Evolutionary conservation across 208 protist genomes (phyloP).

Genomic region (Crithidia bombi): DNA sequence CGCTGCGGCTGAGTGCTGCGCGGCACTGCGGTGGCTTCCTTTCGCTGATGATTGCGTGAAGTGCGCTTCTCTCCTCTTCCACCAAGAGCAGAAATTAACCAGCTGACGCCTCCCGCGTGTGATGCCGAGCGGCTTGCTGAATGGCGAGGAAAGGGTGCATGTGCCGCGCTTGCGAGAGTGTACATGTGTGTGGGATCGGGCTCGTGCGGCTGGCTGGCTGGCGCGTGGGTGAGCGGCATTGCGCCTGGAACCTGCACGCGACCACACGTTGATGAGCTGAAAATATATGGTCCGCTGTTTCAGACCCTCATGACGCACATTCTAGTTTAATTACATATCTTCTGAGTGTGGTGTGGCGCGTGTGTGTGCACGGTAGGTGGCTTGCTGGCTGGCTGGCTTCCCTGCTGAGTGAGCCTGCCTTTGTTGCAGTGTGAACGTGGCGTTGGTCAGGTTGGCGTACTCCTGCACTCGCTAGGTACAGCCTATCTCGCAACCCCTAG

Average conservation of each 20-base stretch:
- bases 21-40: background rate
- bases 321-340: slow-evolving; percentile 56
- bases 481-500: slow-evolving; percentile 47
- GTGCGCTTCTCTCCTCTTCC: slow-evolving; percentile 41
- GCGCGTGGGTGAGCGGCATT: no score
- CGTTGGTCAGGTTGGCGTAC: slow-evolving; percentile 54
- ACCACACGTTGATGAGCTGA: slow-evolving; percentile 60
- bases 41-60: slow-evolving; percentile 48
- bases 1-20: background rate
- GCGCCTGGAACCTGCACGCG: background rate
- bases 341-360: slow-evolving; percentile 36
- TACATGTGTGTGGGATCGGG: no score
- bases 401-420: background rate
- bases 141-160: background rate
- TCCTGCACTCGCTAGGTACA: slow-evolving; percentile 25
- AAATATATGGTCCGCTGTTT: slow-evolving; percentile 89
- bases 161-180: background rate
- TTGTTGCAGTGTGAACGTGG: background rate
- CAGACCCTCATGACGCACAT: slow-evolving; percentile 65
- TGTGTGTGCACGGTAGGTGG: background rate
- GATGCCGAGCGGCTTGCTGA: slow-evolving; percentile 29
- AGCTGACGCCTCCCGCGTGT: slow-evolving; percentile 20
- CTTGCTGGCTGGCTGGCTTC: background rate
- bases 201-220: no score
- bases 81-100: slow-evolving; percentile 45